Percentiles rank a stretch among this genome's conserved stretches.
These are phyloP conservation scores for Lipomyces starkeyi DNA, from an alignment of 805 yeast genomes.

Conservation along the genomic window DNA sequence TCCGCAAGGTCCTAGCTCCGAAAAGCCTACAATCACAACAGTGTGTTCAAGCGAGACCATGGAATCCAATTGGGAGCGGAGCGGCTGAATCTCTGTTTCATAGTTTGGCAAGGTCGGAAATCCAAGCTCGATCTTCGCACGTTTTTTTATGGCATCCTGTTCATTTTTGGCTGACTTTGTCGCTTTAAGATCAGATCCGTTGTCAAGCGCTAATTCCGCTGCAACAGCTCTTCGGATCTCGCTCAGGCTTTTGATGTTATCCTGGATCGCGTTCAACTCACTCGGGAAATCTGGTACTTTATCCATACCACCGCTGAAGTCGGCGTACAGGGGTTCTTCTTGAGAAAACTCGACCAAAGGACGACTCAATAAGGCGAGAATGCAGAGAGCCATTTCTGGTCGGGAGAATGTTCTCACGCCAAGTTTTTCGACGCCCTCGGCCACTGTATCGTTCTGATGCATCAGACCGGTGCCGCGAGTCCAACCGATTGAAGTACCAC, in stretches of 20 bases:
- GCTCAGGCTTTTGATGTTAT: conserved; percentile 71
- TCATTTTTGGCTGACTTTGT: conserved; percentile 82
- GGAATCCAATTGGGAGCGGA: conserved; percentile 68
- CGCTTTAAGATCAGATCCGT: conserved; percentile 80
- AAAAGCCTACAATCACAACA: conserved; percentile 93
- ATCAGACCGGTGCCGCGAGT: conserved; percentile 99
- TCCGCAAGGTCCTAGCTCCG: conserved; percentile 99
- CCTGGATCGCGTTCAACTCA: conserved; percentile 76
- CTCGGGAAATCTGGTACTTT: conserved; percentile 88
- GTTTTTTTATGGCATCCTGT: conserved; percentile 79
- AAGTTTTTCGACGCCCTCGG: conserved; percentile 91
- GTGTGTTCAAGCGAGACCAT: conserved; percentile 88
- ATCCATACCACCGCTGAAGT: conserved; percentile 97
- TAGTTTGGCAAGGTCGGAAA: conserved; percentile 87
- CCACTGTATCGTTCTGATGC: conserved; percentile 95
- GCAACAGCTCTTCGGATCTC: conserved; percentile 95
- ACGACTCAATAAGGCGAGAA: conserved; percentile 89
- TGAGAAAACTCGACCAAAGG: conserved; percentile 83
- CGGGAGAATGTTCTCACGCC: conserved; percentile 98
- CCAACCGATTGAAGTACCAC: conserved; percentile 99
- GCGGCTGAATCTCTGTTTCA: conserved; percentile 56
- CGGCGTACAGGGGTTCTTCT: conserved; percentile 93
- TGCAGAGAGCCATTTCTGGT: conserved; percentile 98
- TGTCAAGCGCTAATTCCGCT: conserved; percentile 87
- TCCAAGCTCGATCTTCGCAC: conserved; percentile 89